A percentile compares a stretch with the other conserved stretches of the same genome.
Evolutionary conservation across 805 yeast genomes (phyloP).

Genomic region (Teunomyces aglyptinius): DNA sequence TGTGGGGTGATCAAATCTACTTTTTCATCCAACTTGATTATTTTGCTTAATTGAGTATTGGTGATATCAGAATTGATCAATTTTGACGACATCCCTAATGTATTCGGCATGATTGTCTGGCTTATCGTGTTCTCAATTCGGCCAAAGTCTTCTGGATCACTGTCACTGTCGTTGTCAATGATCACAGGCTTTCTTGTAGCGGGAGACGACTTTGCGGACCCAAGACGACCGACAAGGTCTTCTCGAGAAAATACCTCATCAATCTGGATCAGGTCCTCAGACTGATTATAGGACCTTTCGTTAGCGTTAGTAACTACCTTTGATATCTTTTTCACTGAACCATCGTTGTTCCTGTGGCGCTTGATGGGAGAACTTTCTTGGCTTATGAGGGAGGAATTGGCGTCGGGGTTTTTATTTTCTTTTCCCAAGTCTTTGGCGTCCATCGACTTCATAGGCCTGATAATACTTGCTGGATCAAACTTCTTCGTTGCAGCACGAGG

Average conservation of each 20-base stretch:
- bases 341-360: constrained; percentile 7
- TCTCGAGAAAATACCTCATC: constrained; percentile 24
- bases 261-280: constrained; percentile 14
- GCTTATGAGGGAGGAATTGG: constrained; percentile 13
- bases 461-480: constrained; percentile 11
- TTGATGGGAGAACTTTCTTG: constrained; percentile 18
- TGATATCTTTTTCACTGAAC: constrained; percentile 17
- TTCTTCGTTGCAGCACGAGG: constrained; percentile 10
- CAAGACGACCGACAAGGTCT: constrained; percentile 21
- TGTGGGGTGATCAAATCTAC: constrained; percentile 29
- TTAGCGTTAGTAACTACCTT: constrained; percentile 21
- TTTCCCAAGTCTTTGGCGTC: constrained; percentile 13
- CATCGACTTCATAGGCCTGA: constrained; percentile 14
- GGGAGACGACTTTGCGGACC: constrained; percentile 12
- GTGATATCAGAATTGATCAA: constrained; percentile 6
- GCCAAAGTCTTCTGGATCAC: constrained; percentile 25
- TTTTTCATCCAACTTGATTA: constrained; percentile 11
- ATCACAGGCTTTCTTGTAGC: constrained; percentile 9
- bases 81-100: background rate
- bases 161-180: constrained; percentile 24
- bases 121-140: constrained; percentile 18
- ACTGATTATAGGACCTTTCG: constrained; percentile 2
- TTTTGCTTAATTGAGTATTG: constrained; percentile 18
- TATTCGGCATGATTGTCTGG: constrained; percentile 18
- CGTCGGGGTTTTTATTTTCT: constrained; percentile 15